These are phyloP conservation scores for Zymoseptoria tritici DNA, from an alignment of 2,329 filamentous ascomycete species.

Conservation along the genomic window DNA sequence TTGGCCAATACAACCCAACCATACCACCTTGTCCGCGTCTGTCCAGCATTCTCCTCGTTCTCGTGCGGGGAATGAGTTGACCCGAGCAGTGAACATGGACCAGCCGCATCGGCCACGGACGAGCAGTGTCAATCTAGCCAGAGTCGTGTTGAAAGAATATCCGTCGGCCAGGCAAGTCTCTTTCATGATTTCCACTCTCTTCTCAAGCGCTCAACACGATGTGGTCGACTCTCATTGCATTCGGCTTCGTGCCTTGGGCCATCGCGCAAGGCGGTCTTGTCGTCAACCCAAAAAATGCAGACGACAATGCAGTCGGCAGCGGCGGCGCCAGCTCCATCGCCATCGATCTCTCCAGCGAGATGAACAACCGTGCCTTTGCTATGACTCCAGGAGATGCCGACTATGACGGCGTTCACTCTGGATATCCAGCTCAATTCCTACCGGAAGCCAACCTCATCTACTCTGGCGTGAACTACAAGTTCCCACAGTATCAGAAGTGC, in stretches of 20 bases:
- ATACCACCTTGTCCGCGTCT: neutral
- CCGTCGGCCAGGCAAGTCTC: neutral
- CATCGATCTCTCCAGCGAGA: constrained; percentile 21
- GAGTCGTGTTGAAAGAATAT: neutral
- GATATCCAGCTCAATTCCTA: constrained; percentile 33
- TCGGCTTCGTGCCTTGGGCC: constrained; percentile 10
- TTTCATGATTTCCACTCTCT: neutral
- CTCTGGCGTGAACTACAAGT: constrained; percentile 31
- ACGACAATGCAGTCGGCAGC: constrained; percentile 11
- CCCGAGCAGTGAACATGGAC: neutral
- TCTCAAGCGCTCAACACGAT: neutral
- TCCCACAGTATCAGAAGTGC: constrained; percentile 31
- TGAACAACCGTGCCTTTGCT: constrained; percentile 34
- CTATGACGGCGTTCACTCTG: constrained; percentile 31
- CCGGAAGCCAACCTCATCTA: constrained; percentile 32
- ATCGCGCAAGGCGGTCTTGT: constrained; percentile 22
- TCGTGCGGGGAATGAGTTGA: constrained; percentile 2
- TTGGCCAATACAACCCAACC: neutral
- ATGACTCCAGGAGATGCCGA: constrained; percentile 30
- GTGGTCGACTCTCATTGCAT: neutral
- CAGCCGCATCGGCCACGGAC: neutral
- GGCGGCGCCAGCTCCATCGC: constrained; percentile 14
- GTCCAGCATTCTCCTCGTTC: neutral
- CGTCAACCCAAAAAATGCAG: constrained; percentile 25
- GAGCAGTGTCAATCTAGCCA: constrained; percentile 1